Percentiles rank a stretch among this genome's conserved stretches.
phyloP scores from a whole-genome alignment of 768 basidiomycete genomes.

The Suillus occidentalis region DNA sequence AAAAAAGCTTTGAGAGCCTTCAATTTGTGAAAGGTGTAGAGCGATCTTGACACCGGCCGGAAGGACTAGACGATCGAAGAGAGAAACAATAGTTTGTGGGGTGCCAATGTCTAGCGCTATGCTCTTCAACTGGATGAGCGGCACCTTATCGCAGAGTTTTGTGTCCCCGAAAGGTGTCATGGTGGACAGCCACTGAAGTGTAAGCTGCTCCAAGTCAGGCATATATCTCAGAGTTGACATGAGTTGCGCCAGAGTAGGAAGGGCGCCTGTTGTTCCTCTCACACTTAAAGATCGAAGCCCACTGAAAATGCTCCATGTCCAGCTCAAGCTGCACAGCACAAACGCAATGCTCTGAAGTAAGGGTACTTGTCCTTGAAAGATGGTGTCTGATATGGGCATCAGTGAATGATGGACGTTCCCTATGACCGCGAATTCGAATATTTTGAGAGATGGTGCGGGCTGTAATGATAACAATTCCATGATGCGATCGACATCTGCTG shows the following conservation, averaged over 20 bases:
- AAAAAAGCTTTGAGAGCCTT: background rate
- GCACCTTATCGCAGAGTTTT: background rate
- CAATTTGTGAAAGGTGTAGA: background rate
- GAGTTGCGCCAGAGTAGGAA: constrained; percentile 24
- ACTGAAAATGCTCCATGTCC: constrained; percentile 35
- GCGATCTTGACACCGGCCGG: background rate
- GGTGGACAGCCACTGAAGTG: background rate
- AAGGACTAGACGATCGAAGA: background rate
- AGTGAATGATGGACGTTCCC: constrained; percentile 17
- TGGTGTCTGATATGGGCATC: constrained; percentile 24
- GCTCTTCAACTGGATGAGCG: background rate
- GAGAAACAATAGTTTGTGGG: background rate
- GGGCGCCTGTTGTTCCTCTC: constrained; percentile 17
- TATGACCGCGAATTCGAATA: constrained; percentile 12
- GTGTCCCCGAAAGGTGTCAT: too few relatives aligned
- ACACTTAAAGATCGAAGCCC: constrained; percentile 36
- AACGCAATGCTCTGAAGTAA: constrained; percentile 33
- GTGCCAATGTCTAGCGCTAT: background rate
- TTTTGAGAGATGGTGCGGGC: background rate
- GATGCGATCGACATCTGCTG: constrained; percentile 28
- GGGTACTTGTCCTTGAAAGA: constrained; percentile 33
- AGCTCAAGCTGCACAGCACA: constrained; percentile 28
- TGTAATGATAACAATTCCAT: constrained; percentile 12
- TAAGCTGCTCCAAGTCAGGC: constrained; percentile 22
- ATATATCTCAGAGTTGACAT: constrained; percentile 31